Evolutionary conservation across 164 flowering plant genomes (phyloP), one percentile per base, ranked within the genome.

Genomic region (Vitis labrusca): DNA sequence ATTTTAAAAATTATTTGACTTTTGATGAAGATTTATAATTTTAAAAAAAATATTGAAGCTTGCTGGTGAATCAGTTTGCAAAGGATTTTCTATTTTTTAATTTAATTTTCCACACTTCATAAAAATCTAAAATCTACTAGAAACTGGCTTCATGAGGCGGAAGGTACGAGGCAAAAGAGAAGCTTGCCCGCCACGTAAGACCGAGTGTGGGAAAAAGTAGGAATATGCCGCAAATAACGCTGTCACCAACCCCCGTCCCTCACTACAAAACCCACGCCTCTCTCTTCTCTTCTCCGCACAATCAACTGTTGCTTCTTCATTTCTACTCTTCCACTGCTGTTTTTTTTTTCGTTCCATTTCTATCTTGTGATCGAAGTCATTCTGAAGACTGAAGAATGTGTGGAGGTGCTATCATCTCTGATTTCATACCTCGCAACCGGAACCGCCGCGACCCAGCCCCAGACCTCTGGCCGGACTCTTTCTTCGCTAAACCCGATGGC

Each of bases 361-460:
- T 19, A 19, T 19, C 3, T 48, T 52, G 23, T 23, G 23, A 23
- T 23, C 23, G 1, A 23, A 23, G 1, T 23, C 23, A 23, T 23
- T 23, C 23, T 23, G 0, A 23, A 23, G 17, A 8, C 27, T 27
- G 12, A 44, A 47, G 19, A 62, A 92, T 93, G 98, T 92, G 98
- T 75, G 88, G 96, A 61, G 91, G 91, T 72, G 86, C 91, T 50
- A 76, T 85, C 13, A 69, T 87, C 37, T 73, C 79, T 17, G 81
- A 78, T 10, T 58, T 87, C 51, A 82, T 82, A 27, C 86, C 88
- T 9, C 83, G 83, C 64, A 71, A 61, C 52, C 61, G 72, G 1
- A 59, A 58, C 60, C 81, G 79, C 61, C 71, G 76, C 2, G 74
- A 68, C 63, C 23, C 81, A 51, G 70, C 83, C 30, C 61, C 85